Conservation (phyloP, 345 rosid genomes). For the Murraya koenigii region DNA sequence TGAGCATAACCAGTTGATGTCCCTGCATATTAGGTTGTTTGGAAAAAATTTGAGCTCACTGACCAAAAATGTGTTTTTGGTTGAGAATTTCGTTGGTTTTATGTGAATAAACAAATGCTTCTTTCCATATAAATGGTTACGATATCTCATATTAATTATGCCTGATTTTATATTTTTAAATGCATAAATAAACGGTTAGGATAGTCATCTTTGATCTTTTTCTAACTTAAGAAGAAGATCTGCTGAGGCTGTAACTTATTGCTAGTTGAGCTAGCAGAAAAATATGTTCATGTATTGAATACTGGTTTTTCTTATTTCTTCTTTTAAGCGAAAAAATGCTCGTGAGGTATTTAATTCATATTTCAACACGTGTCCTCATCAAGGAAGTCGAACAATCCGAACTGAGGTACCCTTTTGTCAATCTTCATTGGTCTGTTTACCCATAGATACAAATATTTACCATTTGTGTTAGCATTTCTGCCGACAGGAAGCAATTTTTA, state of each 20-base stretch:
- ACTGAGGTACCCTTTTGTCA: conserved; percentile 53
- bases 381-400: conserved; percentile 93
- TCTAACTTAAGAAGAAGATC: background rate
- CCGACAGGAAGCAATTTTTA: conserved; percentile 74
- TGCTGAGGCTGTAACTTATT: background rate
- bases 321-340: conserved; percentile 56
- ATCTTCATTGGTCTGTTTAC: background rate
- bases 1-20: background rate
- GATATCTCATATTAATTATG: background rate
- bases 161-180: background rate
- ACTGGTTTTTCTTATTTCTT: conserved; percentile 5
- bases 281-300: background rate
- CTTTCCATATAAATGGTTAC: background rate
- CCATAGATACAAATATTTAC: background rate
- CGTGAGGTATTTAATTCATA: conserved; percentile 57
- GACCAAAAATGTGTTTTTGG: background rate
- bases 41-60: background rate
- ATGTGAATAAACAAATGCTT: background rate
- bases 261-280: background rate
- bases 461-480: background rate
- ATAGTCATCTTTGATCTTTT: background rate
- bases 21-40: background rate
- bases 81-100: background rate
- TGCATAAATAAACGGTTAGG: background rate
- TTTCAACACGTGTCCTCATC: conserved; percentile 84